Conservation (phyloP, 2,329 filamentous ascomycete genomes). For the Epichloe sylvatica region DNA sequence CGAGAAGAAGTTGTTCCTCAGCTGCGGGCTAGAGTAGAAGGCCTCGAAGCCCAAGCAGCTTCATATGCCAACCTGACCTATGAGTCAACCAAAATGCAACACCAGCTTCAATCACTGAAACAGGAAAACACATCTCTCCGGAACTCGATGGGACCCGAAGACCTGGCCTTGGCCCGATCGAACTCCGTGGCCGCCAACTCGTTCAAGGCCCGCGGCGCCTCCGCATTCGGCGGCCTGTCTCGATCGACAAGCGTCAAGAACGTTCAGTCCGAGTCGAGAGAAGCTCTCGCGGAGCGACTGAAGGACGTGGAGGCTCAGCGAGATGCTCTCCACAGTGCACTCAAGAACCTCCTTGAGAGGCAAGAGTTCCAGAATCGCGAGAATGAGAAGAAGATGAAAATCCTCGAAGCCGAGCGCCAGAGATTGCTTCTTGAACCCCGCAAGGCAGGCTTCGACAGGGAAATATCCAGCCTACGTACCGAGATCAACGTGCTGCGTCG, state of each 20-base stretch:
- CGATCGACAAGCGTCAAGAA: constrained; percentile 47
- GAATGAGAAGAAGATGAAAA: constrained; percentile 64
- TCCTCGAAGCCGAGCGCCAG: constrained; percentile 66
- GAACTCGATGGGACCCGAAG: constrained; percentile 18
- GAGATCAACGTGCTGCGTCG: constrained; percentile 76
- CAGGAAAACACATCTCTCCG: constrained; percentile 49
- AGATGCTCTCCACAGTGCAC: constrained; percentile 75
- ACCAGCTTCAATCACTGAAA: constrained; percentile 62
- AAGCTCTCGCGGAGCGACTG: constrained; percentile 61
- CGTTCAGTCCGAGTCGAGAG: constrained; percentile 41
- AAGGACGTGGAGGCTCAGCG: constrained; percentile 91
- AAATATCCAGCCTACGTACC: constrained; percentile 64
- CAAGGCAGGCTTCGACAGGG: constrained; percentile 67
- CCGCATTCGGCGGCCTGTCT: constrained; percentile 31
- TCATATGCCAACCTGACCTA: constrained; percentile 63
- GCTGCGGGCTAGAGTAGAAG: constrained; percentile 61
- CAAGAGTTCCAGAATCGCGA: constrained; percentile 76
- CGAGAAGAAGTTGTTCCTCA: constrained; percentile 78
- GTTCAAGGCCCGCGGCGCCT: constrained; percentile 25
- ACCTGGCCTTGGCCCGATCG: constrained; percentile 38
- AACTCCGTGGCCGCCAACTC: constrained; percentile 50
- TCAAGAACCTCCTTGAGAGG: constrained; percentile 73
- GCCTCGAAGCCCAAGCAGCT: constrained; percentile 59
- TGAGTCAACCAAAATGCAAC: constrained; percentile 72
- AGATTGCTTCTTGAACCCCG: constrained; percentile 54